These are phyloP conservation scores for Avena sativa DNA, from an alignment of 176 grass and related monocot genomes.

Conservation along the genomic window DNA sequence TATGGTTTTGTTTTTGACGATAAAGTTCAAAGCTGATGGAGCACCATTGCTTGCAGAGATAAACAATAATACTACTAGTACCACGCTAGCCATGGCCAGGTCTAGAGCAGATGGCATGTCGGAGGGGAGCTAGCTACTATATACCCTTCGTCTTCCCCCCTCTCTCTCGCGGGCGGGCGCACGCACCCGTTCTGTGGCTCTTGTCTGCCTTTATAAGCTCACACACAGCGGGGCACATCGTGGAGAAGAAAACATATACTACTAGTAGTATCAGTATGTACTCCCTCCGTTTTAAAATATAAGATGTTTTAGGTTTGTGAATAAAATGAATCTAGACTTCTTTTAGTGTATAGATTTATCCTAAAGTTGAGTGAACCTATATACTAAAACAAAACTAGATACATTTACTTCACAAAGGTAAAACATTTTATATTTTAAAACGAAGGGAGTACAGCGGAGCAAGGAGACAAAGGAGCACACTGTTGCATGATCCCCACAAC, in stretches of 20 bases:
- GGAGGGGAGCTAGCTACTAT: slow-evolving; percentile 1
- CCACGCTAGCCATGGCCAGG: not conserved
- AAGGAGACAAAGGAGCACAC: slow-evolving; percentile 49
- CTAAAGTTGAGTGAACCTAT: too few relatives aligned
- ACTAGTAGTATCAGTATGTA: too few relatives aligned
- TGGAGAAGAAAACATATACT: not conserved
- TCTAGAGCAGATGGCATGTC: slow-evolving; percentile 49
- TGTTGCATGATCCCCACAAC: slow-evolving; percentile 45
- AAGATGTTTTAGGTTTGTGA: too few relatives aligned
- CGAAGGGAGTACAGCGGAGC: slow-evolving; percentile 33
- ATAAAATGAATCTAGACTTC: too few relatives aligned
- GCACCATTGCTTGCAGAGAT: not conserved
- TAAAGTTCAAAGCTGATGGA: not conserved
- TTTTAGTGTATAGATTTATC: too few relatives aligned
- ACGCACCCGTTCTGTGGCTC: slow-evolving; percentile 40
- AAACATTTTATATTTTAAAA: too few relatives aligned
- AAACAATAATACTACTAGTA: not conserved
- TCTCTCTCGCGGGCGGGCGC: not conserved
- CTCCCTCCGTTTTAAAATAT: too few relatives aligned
- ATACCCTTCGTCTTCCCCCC: not conserved
- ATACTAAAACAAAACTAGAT: too few relatives aligned
- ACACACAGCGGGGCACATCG: slow-evolving; percentile 46
- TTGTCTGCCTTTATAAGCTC: slow-evolving; percentile 49
- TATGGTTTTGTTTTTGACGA: not conserved
- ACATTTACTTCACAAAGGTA: too few relatives aligned